Evolutionary conservation across 306 rosid species (phyloP), one percentile per base, ranked within the genome.

Genomic region (Dalbergia cultrata): DNA sequence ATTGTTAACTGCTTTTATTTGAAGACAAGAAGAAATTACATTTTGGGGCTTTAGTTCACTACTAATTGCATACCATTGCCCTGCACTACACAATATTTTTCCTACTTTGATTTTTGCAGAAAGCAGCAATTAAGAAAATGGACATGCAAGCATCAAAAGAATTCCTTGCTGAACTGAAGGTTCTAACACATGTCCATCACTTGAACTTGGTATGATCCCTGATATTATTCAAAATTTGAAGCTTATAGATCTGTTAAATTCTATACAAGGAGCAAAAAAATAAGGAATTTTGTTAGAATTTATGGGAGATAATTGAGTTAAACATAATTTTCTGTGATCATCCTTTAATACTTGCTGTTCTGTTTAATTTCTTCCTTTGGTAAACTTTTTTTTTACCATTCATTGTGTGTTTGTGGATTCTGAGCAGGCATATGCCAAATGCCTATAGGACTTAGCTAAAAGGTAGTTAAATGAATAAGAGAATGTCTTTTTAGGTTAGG

Each of bases 131-230:
- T 41, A 92, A 92, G 82, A 92, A 81, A 84, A 92, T 92, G 97
- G 97, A 90, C 67, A 90, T 90, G 93, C 95, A 89, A 74, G 95
- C 95, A 67, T 86, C 97, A 66, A 86, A 92, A 72, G 95, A 92
- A 54, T 90, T 92, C 74, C 88, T 87, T 49, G 89, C 92, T 14
- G 97, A 92, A 66, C 85, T 92, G 43, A 85, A 87, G 84, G 91
- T 92, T 81, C 81, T 92, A 12, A 92, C 95, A 44, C 95, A 89
- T 31, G 92, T 92, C 79, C 93, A 92, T 85, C 97, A 92, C 84
- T 85, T 92, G 84, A 92, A 92, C 82, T 74, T 92, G 97, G 97
- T 92, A 90, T 56, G 78, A 35, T 76, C 61, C 8, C 44, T 70
- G 14, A 45, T 63, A 13, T 18, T 72, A 44, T 65, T 78, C 33